Evolutionary conservation across 2,329 filamentous ascomycete genomes (phyloP).

Genomic region (Sporothrix phasma): DNA sequence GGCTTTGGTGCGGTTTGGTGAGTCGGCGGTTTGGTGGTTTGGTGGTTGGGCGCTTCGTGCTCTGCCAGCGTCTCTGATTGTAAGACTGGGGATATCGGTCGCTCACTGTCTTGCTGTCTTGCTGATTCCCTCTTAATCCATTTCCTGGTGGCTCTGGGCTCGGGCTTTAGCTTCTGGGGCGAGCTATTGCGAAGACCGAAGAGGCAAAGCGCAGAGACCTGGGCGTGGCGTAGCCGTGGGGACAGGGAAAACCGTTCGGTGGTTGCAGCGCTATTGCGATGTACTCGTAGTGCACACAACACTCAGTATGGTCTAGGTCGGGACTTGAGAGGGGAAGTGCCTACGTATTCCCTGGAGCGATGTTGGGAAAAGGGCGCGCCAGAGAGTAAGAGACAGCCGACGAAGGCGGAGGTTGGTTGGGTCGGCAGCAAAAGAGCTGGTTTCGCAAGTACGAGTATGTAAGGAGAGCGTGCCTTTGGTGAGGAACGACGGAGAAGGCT

Average conservation of each 20-base stretch:
- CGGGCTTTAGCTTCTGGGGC: neutral
- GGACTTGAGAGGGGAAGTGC: neutral
- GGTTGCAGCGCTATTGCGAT: conserved; percentile 8
- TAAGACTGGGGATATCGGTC: neutral
- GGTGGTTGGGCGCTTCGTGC: neutral
- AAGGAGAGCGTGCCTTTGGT: neutral
- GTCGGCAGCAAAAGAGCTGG: neutral
- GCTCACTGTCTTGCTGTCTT: neutral
- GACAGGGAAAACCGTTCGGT: conserved; percentile 1
- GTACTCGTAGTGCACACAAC: conserved; percentile 5
- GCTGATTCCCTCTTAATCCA: neutral
- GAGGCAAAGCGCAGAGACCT: conserved; percentile 15
- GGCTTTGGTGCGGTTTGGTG: neutral
- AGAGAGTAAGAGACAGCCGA: neutral
- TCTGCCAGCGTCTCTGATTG: neutral
- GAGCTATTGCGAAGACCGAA: conserved; percentile 14
- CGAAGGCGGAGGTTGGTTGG: neutral
- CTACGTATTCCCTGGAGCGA: neutral
- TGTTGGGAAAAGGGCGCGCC: neutral
- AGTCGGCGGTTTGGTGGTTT: neutral
- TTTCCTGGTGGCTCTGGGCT: neutral
- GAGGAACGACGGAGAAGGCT: neutral
- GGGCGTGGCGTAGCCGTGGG: conserved; percentile 10
- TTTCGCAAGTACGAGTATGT: neutral
- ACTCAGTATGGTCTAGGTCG: conserved; percentile 2